Evolutionary conservation across 208 protist species (phyloP).

Genomic region (Wallacemonas collosoma): DNA sequence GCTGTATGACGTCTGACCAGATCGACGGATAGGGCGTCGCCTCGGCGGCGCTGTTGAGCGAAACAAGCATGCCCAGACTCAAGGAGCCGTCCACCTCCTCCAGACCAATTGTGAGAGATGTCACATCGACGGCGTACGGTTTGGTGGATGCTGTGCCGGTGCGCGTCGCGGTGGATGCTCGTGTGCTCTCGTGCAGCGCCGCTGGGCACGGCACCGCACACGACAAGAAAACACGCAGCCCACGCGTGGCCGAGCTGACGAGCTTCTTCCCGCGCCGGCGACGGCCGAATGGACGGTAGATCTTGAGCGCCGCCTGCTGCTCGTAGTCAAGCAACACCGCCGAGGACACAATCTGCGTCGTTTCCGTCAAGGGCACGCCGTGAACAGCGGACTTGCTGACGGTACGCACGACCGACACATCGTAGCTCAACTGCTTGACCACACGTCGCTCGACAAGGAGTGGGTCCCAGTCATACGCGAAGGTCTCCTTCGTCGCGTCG

Average conservation of each 20-base stretch:
- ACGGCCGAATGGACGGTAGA: slow-evolving; percentile 22
- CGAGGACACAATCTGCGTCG: slow-evolving; percentile 29
- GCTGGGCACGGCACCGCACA: slow-evolving; percentile 37
- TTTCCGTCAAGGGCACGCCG: slow-evolving; percentile 32
- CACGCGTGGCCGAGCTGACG: slow-evolving; percentile 11
- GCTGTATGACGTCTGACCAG: slow-evolving; percentile 17
- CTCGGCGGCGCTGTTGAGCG: slow-evolving; percentile 14
- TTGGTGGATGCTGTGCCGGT: background rate
- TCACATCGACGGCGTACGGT: slow-evolving; percentile 4
- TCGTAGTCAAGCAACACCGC: slow-evolving; percentile 41
- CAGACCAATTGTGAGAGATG: slow-evolving; percentile 35
- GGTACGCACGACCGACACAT: slow-evolving; percentile 40
- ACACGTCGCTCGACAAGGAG: slow-evolving; percentile 22
- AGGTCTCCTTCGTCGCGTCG: slow-evolving; percentile 21
- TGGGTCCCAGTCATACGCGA: slow-evolving; percentile 35
- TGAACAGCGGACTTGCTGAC: slow-evolving; percentile 28
- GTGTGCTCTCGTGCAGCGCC: slow-evolving; percentile 6
- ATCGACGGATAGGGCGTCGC: background rate
- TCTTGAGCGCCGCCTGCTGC: slow-evolving; percentile 42
- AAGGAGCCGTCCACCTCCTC: slow-evolving; percentile 59
- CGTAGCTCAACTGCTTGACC: slow-evolving; percentile 33
- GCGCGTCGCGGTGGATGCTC: slow-evolving; percentile 3
- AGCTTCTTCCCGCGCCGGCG: slow-evolving; percentile 7
- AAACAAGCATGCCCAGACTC: slow-evolving; percentile 34
- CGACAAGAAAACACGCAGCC: slow-evolving; percentile 30